Percentiles rank a stretch among this genome's conserved stretches.
phyloP scores from a whole-genome alignment of 1,284 basidiomycete species.

The Xanthoconium separans region DNA sequence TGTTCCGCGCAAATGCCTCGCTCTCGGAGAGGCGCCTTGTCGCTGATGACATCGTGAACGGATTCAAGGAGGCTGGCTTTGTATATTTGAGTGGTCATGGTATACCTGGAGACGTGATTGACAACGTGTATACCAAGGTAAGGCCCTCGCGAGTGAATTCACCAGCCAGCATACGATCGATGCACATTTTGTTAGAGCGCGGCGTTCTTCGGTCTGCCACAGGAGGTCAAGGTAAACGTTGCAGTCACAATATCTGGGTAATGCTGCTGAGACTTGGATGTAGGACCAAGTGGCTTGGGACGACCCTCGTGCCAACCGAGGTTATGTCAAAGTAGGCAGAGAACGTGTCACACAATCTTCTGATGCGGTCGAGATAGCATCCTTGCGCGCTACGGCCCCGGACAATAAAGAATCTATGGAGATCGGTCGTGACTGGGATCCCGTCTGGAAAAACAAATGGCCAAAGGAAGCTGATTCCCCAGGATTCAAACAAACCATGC shows the following conservation, averaged over 20 bases:
- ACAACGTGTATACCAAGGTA: conserved; percentile 64
- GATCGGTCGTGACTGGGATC: conserved; percentile 79
- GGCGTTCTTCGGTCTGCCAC: conserved; percentile 69
- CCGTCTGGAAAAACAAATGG: conserved; percentile 77
- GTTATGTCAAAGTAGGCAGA: conserved; percentile 76
- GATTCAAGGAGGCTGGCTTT: conserved; percentile 77
- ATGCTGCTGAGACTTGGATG: neutral
- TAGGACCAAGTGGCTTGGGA: conserved; percentile 70
- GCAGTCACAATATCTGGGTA: neutral
- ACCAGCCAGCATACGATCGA: neutral
- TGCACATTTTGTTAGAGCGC: conserved; percentile 48
- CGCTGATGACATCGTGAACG: conserved; percentile 70
- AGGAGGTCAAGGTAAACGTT: conserved; percentile 54
- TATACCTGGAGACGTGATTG: conserved; percentile 51
- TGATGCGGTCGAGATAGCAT: conserved; percentile 71
- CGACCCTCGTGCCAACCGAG: conserved; percentile 80
- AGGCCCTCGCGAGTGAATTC: neutral
- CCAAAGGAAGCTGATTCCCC: conserved; percentile 63
- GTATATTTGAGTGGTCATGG: conserved; percentile 73
- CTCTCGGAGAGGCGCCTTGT: conserved; percentile 57
- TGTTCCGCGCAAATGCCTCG: conserved; percentile 54
- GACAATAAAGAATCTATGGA: conserved; percentile 86
- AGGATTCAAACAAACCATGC: conserved; percentile 68
- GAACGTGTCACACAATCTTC: conserved; percentile 78
- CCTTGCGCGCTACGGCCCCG: conserved; percentile 68